A percentile compares a stretch with the other conserved stretches of the same genome.
phyloP scores from a whole-genome alignment of 163 green algal genomes.

The Scenedesmus sp. region DNA sequence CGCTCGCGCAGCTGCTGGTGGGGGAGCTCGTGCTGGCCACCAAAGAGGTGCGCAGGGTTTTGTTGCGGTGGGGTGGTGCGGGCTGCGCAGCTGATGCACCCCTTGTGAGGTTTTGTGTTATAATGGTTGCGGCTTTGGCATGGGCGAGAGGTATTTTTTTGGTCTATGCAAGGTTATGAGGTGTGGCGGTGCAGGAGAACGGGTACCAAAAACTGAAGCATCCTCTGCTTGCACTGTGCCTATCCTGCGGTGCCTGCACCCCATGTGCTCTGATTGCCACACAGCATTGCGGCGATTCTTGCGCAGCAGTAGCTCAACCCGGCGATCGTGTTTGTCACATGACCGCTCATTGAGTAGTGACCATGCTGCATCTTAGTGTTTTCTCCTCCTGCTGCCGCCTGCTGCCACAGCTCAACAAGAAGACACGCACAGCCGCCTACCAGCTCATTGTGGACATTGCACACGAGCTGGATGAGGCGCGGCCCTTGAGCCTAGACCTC shows the following conservation, averaged over 20 bases:
- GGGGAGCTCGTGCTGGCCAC: constrained; percentile 84
- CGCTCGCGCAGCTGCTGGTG: constrained; percentile 72
- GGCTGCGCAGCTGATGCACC: constrained; percentile 74
- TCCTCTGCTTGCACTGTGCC: no score
- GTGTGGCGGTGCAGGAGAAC: neutral
- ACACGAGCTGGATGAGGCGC: constrained; percentile 69
- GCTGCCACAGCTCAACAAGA: constrained; percentile 78
- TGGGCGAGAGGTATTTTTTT: no score
- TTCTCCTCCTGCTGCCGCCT: neutral
- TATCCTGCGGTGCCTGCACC: no score
- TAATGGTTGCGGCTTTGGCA: no score
- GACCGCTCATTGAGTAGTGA: neutral
- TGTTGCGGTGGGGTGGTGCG: constrained; percentile 67
- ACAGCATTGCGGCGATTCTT: no score
- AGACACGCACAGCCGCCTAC: constrained; percentile 89
- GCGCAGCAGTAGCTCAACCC: no score
- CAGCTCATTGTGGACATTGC: constrained; percentile 91
- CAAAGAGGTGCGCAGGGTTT: constrained; percentile 73
- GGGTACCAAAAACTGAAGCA: no score
- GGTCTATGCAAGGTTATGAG: no score
- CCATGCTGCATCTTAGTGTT: neutral
- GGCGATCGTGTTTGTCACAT: neutral
- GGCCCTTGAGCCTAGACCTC: constrained; percentile 25
- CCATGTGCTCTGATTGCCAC: no score
- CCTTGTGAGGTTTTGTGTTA: neutral